Conservation (phyloP, 768 basidiomycete genomes). For the Collybia sp. region DNA sequence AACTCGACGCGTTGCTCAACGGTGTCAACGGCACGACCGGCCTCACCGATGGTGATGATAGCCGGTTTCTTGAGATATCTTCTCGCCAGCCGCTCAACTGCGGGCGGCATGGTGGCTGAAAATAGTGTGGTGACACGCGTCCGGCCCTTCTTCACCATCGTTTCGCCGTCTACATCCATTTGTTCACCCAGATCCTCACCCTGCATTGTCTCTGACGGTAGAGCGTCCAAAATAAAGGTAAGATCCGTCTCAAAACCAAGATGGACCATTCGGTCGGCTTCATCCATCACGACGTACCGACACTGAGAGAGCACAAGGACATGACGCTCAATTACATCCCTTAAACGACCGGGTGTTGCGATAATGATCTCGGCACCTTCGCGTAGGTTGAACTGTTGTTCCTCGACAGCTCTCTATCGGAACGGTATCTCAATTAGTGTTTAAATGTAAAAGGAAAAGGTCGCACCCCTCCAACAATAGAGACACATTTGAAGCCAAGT, state of each 20-base stretch:
- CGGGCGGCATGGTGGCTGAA: conserved; percentile 98
- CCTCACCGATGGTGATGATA: conserved; percentile 96
- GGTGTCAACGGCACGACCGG: conserved; percentile 95
- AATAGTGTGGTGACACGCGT: conserved; percentile 94
- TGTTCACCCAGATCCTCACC: conserved; percentile 74
- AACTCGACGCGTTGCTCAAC: conserved; percentile 97
- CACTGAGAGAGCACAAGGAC: conserved; percentile 96
- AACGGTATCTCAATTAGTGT: conserved; percentile 8
- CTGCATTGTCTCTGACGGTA: conserved; percentile 84
- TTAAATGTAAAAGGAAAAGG: conserved; percentile 3
- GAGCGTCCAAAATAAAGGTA: conserved; percentile 89
- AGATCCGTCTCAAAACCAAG: conserved; percentile 95
- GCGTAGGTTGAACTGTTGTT: conserved; percentile 97
- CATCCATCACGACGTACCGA: conserved; percentile 99
- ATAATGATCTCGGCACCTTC: conserved; percentile 99
- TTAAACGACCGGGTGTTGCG: conserved; percentile 96
- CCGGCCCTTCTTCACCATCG: conserved; percentile 66
- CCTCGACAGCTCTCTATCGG: conserved; percentile 82
- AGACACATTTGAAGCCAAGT: conserved; percentile 90
- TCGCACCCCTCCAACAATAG: conserved; percentile 94
- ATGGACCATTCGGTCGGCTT: conserved; percentile 98
- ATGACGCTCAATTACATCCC: conserved; percentile 95
- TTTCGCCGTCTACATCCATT: conserved; percentile 77
- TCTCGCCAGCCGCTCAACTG: conserved; percentile 90
- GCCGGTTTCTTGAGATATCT: conserved; percentile 94